Percentiles rank a stretch among this genome's conserved stretches.
These are phyloP conservation scores for Taiozyma sp. DNA, from an alignment of 1,139 yeast genomes.

Conservation along the genomic window DNA sequence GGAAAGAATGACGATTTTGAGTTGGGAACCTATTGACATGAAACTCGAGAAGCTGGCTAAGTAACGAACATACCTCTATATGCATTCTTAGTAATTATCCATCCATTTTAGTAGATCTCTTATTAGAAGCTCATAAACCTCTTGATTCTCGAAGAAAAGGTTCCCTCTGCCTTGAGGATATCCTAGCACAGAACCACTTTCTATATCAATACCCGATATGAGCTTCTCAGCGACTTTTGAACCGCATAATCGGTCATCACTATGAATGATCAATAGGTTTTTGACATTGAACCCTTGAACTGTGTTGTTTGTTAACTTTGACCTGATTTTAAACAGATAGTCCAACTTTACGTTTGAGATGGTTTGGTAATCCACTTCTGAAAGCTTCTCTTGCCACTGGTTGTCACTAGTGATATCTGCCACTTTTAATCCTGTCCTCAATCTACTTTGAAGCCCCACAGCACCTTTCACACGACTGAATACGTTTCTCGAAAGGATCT, in stretches of 20 bases:
- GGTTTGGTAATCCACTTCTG: conserved; percentile 2
- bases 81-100: not conserved
- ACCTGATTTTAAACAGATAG: not conserved
- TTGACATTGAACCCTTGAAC: conserved; percentile 8
- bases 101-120: conserved; percentile 18
- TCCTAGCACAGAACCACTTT: conserved; percentile 7
- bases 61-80: not conserved
- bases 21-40: conserved; percentile 12
- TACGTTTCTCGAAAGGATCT: conserved; percentile 1
- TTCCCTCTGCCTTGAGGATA: conserved; percentile 11
- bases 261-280: conserved; percentile 12
- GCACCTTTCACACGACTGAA: not conserved
- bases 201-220: conserved; percentile 9
- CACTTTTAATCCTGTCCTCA: conserved; percentile 1
- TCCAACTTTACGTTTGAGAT: not conserved
- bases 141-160: conserved; percentile 15
- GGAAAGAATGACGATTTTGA: conserved; percentile 4
- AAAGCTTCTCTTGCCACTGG: conserved; percentile 7
- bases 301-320: conserved; percentile 2
- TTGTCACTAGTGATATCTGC: conserved; percentile 10
- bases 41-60: not conserved
- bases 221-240: conserved; percentile 4
- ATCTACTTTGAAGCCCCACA: not conserved
- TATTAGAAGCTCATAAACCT: conserved; percentile 11
- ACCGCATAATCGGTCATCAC: conserved; percentile 12